Percentiles rank a stretch among this genome's conserved stretches.
phyloP scores from a whole-genome alignment of 371 early-diverging fungal genomes.

The Mortierella sp. region DNA sequence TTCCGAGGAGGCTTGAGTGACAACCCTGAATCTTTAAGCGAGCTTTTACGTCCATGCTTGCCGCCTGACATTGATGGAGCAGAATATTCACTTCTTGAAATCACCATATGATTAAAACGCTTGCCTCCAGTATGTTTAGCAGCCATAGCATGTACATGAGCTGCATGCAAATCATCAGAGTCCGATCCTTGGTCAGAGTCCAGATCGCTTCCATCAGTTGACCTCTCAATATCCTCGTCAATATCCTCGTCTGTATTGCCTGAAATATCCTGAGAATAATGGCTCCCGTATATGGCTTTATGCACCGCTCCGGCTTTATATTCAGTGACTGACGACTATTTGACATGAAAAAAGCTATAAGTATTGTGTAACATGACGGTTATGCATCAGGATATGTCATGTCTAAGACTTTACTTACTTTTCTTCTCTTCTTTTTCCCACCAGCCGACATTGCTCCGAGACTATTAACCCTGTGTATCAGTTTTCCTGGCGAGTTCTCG shows the following conservation, averaged over 20 bases:
- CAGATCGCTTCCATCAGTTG: conserved; percentile 22
- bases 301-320: conserved; percentile 25
- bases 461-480: conserved; percentile 41
- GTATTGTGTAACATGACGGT: not conserved
- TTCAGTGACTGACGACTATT: conserved; percentile 31
- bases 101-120: conserved; percentile 32
- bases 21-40: conserved; percentile 32
- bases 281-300: conserved; percentile 20
- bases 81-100: conserved; percentile 11
- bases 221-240: conserved; percentile 19
- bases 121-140: conserved; percentile 45
- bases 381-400: not conserved
- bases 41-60: conserved; percentile 48
- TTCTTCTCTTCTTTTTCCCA: conserved; percentile 52
- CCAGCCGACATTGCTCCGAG: conserved; percentile 29
- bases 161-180: conserved; percentile 20
- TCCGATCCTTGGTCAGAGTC: conserved; percentile 33
- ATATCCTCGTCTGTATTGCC: conserved; percentile 34
- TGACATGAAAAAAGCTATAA: not conserved
- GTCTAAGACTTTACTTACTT: conserved; percentile 9
- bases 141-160: conserved; percentile 40
- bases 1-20: conserved; percentile 25
- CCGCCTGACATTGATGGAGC: conserved; percentile 36
- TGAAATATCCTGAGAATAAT: conserved; percentile 31
- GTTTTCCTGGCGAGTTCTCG: conserved; percentile 41